These are phyloP conservation scores for Plasmodium adleri DNA, from an alignment of 169 alveolate genomes.

Conservation along the genomic window DNA sequence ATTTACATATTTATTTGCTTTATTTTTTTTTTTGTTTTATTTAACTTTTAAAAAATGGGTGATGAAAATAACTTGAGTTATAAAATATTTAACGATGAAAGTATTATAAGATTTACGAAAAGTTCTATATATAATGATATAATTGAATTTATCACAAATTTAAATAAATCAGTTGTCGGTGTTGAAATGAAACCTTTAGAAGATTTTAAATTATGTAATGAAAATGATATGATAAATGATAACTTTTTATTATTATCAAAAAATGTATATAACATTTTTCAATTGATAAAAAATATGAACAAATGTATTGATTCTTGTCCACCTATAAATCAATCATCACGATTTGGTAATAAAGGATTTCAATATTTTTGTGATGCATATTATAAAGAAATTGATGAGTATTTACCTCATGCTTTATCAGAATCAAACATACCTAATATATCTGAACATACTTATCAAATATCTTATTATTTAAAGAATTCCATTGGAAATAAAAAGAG, in stretches of 20 bases:
- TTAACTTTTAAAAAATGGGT: background rate
- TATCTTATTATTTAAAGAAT: constrained; percentile 85
- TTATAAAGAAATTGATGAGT: constrained; percentile 48
- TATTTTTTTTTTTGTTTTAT: background rate
- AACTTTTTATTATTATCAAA: constrained; percentile 28
- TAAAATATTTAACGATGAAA: constrained; percentile 42
- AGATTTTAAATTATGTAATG: background rate
- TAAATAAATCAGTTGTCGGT: constrained; percentile 50
- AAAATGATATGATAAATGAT: background rate
- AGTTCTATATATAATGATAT: constrained; percentile 38
- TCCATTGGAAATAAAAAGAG: constrained; percentile 96
- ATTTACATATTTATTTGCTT: background rate
- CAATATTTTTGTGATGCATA: constrained; percentile 86
- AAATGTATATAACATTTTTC: constrained; percentile 38
- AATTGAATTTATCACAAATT: constrained; percentile 28
- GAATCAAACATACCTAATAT: constrained; percentile 73
- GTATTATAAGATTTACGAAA: constrained; percentile 29
- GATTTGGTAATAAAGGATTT: constrained; percentile 94
- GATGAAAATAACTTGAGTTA: constrained; percentile 21
- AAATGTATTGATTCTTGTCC: constrained; percentile 85
- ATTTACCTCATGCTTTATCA: constrained; percentile 27
- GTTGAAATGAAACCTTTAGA: constrained; percentile 65
- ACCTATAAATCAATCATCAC: constrained; percentile 90
- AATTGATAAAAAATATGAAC: constrained; percentile 37
- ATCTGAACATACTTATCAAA: constrained; percentile 80